These are phyloP conservation scores for Pseudogymnoascus sp. DNA, from an alignment of 2,329 filamentous ascomycete species.

Conservation along the genomic window DNA sequence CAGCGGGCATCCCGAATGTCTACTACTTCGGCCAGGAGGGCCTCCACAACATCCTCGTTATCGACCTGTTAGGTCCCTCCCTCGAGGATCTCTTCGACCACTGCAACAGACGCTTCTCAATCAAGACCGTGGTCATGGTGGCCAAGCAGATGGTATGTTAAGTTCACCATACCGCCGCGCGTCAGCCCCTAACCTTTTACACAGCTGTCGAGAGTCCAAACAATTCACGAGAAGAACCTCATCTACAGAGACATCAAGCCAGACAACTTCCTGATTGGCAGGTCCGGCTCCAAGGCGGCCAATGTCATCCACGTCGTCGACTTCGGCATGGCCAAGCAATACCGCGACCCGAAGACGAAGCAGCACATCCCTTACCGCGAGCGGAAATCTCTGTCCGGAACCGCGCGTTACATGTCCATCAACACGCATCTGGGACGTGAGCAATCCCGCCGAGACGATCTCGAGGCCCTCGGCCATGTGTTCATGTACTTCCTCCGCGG, in stretches of 20 bases:
- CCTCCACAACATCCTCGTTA: slow-evolving; percentile 96
- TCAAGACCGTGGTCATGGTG: slow-evolving; percentile 98
- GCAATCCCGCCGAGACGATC: slow-evolving; percentile 89
- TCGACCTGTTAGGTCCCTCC: slow-evolving; percentile 89
- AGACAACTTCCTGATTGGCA: slow-evolving; percentile 96
- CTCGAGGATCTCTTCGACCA: slow-evolving; percentile 96
- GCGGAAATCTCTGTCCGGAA: slow-evolving; percentile 92
- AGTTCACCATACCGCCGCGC: background rate
- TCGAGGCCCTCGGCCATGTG: slow-evolving; percentile 75
- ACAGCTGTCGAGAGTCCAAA: slow-evolving; percentile 79
- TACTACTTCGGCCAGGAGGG: slow-evolving; percentile 99
- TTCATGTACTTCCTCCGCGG: slow-evolving; percentile 70
- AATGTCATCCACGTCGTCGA: slow-evolving; percentile 98
- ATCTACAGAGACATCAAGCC: slow-evolving; percentile 99
- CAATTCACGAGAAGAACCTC: slow-evolving; percentile 96
- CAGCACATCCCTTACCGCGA: slow-evolving; percentile 98
- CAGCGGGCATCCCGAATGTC: slow-evolving; percentile 97
- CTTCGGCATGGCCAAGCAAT: slow-evolving; percentile 99
- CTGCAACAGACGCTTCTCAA: slow-evolving; percentile 88
- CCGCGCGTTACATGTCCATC: slow-evolving; percentile 98
- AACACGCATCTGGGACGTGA: slow-evolving; percentile 96
- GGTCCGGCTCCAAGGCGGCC: slow-evolving; percentile 83
- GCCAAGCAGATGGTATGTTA: slow-evolving; percentile 87
- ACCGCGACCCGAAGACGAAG: slow-evolving; percentile 96
- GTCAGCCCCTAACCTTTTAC: background rate